phyloP scores from a whole-genome alignment of 1,284 basidiomycete genomes.

The Inonotus obliquus region DNA sequence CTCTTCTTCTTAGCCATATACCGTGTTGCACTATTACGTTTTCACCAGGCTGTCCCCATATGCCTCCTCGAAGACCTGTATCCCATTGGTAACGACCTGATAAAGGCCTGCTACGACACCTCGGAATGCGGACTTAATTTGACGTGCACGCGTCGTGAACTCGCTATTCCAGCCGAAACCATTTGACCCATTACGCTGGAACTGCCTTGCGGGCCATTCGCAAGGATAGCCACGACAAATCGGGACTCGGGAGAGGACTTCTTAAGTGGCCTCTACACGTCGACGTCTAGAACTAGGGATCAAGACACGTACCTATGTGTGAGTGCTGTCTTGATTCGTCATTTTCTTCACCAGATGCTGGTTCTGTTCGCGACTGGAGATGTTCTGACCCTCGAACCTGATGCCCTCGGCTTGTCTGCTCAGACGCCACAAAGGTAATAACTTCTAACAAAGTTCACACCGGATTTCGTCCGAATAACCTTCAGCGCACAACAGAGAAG shows the following conservation, averaged over 20 bases:
- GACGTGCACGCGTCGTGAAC: background rate
- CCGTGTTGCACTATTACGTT: slow-evolving; percentile 8
- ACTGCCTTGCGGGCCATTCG: background rate
- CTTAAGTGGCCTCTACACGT: background rate
- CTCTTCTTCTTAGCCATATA: background rate
- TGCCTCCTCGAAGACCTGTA: background rate
- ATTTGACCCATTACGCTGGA: background rate
- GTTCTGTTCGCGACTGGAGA: slow-evolving; percentile 2
- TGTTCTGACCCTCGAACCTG: background rate
- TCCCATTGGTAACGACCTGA: background rate
- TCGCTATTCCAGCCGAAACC: background rate
- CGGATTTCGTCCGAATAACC: background rate
- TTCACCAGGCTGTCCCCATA: background rate
- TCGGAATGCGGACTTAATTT: background rate
- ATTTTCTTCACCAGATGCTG: background rate
- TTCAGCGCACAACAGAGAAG: background rate
- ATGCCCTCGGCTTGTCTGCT: background rate
- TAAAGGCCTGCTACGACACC: background rate
- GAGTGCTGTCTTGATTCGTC: background rate
- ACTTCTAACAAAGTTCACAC: background rate
- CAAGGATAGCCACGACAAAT: background rate
- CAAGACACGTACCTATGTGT: background rate
- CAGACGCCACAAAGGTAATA: slow-evolving; percentile 1
- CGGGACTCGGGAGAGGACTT: background rate
- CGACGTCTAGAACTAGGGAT: background rate